Conservation (phyloP, 108 stramenopile genomes). For the Fragilariopsis cylindrus region DNA sequence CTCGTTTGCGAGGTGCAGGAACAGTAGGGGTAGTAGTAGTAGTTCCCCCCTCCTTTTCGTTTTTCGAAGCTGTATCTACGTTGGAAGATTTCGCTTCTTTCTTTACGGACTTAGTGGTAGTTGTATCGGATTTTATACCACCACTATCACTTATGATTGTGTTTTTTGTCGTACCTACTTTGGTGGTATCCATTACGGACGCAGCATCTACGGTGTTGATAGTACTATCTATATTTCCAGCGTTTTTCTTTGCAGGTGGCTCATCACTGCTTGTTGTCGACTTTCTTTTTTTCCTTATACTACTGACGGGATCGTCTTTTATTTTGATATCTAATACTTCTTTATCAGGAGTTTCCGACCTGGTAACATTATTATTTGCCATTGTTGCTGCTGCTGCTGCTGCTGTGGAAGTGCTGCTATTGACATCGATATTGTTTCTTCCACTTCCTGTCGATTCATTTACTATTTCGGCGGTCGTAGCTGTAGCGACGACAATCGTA, state of each 20-base stretch:
- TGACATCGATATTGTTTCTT: too few species aligned
- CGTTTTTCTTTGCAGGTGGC: background rate
- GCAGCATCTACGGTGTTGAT: too few species aligned
- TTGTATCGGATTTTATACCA: background rate
- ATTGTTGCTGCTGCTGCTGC: background rate
- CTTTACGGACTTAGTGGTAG: background rate
- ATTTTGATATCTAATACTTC: background rate
- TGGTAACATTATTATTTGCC: background rate
- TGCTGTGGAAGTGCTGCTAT: background rate
- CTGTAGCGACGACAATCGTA: too few species aligned
- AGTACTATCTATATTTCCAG: background rate
- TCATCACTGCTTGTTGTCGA: slow-evolving; percentile 4
- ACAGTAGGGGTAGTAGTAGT: background rate
- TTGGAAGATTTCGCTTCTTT: background rate
- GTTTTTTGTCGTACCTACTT: background rate
- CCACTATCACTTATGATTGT: too few species aligned
- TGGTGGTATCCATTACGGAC: background rate
- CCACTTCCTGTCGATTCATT: too few species aligned
- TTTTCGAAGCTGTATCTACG: background rate
- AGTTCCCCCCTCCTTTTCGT: background rate
- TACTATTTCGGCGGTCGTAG: too few species aligned
- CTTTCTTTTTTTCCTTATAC: slow-evolving; percentile 4
- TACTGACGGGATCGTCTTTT: background rate
- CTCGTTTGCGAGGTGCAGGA: slow-evolving; percentile 3
- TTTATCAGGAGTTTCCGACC: background rate